Conservation (phyloP, 1,284 basidiomycete genomes). For the Ustilago vetiveriae region DNA sequence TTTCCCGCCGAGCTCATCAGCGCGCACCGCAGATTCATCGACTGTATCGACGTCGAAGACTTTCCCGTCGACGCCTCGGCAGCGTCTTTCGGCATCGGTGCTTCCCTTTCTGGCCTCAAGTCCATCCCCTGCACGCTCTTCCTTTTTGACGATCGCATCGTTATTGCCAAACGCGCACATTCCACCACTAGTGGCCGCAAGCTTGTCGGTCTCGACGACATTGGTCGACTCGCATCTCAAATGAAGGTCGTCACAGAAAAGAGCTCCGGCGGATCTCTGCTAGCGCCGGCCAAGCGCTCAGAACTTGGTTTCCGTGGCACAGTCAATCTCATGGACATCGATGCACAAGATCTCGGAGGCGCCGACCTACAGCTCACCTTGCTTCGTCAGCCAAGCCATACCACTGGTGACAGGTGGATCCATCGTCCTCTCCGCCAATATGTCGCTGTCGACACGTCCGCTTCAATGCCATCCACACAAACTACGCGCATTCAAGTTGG, state of each 20-base stretch:
- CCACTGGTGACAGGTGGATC: conserved; percentile 54
- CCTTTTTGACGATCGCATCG: conserved; percentile 92
- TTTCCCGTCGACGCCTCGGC: conserved; percentile 33
- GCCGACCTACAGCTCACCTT: conserved; percentile 81
- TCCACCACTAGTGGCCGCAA: conserved; percentile 77
- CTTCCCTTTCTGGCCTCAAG: conserved; percentile 28
- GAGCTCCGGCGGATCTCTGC: conserved; percentile 64
- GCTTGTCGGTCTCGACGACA: conserved; percentile 84
- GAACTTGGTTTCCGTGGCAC: conserved; percentile 87
- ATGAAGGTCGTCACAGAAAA: conserved; percentile 65
- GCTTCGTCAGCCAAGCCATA: conserved; percentile 36
- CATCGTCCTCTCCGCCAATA: conserved; percentile 53
- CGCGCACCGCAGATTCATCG: conserved; percentile 85
- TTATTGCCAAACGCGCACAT: conserved; percentile 86
- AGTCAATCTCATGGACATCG: conserved; percentile 83
- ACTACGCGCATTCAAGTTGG: conserved; percentile 14
- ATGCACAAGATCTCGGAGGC: conserved; percentile 69
- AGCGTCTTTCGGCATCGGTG: conserved; percentile 21
- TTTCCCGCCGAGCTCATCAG: conserved; percentile 75
- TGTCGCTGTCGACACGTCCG: conserved; percentile 42
- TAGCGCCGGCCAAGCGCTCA: conserved; percentile 73
- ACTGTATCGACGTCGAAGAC: conserved; percentile 94
- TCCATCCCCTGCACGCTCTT: conserved; percentile 85
- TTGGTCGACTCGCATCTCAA: conserved; percentile 74
- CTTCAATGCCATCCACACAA: conserved; percentile 4